Evolutionary conservation across 768 basidiomycete genomes (phyloP).

Genomic region (Serendipita indica): DNA sequence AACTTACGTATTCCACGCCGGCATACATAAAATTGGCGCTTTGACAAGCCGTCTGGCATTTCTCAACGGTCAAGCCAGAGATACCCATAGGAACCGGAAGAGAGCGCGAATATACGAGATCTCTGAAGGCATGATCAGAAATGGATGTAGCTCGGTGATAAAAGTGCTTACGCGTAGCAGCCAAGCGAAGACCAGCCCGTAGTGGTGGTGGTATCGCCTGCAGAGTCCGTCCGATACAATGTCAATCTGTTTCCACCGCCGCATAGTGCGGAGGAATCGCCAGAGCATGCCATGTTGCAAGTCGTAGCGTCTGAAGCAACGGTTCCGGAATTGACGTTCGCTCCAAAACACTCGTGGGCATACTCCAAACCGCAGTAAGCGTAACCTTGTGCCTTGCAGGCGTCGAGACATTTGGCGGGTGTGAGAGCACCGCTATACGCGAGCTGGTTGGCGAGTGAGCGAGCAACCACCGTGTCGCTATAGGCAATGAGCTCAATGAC

Average conservation of each 20-base stretch:
- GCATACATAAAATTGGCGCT: not conserved
- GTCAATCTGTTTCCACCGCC: not conserved
- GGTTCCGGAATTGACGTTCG: not conserved
- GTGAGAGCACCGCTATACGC: constrained; percentile 31
- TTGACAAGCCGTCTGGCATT: not conserved
- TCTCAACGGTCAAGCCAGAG: not conserved
- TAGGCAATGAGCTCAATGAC: not conserved
- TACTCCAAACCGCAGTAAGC: constrained; percentile 29
- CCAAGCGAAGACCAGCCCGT: not conserved
- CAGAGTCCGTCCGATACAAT: not conserved
- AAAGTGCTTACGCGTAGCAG: not conserved
- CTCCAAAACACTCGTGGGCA: constrained; percentile 35
- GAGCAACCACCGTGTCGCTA: constrained; percentile 22
- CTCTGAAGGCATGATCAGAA: not conserved
- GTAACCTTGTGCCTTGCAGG: constrained; percentile 42
- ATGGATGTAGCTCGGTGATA: not conserved
- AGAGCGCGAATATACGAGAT: not conserved
- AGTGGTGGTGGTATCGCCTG: not conserved
- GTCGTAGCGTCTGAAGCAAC: not conserved
- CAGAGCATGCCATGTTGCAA: constrained; percentile 8
- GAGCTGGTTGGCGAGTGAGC: constrained; percentile 23
- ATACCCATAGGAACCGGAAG: not conserved
- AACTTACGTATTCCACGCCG: not conserved
- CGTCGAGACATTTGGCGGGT: constrained; percentile 42
- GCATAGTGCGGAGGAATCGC: constrained; percentile 1